Base-by-base conservation (phyloP, 257 asterid species). In the Solanum bulbocastanum region DNA sequence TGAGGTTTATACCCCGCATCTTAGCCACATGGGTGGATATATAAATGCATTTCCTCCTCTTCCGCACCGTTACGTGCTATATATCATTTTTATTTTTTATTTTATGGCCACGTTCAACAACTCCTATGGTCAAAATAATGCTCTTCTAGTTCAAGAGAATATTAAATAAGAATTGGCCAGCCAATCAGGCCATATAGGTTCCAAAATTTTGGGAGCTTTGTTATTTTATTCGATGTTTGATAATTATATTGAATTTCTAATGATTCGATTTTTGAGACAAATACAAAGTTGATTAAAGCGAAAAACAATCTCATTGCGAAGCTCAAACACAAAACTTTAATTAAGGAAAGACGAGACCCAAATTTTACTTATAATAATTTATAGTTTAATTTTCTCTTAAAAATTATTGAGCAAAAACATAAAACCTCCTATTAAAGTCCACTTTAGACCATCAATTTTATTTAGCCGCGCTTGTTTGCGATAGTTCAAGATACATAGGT, bases 231-330 rank as follows among this genome's bases (percentile, higher is more conserved):
- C 3, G 52, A 44, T 44, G 52, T 44, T 58, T 58, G 12, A 3
- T 58, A 58, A 7, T 58, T 20, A 9, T 23, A 62, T 23, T 62
- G 71, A 62, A 60, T 4, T 23, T 62, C 7, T 23, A 1, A 62
- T 62, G 5, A 62, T 23, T n/a, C 5, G 0, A 10, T 23, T 62
- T 58, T 62, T 62, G 69, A 23, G 15, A 62, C 32, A 9, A 49
- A 0, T 0, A 1, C 30, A 0, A 60, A 60, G 27, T 9, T 60
- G 2, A 22, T 60, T 22, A 22, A 23, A 9, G 6, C 1, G 30
- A 22, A 60, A 9, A 60, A 22, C 14, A 23, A 1, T 60, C 6
- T 23, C 12, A 60, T 60, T 8, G 0, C 2, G 1, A 58, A 3
- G 68, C 13, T 22, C 6, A 1, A 60, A 60, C 0, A 22, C 13